A percentile compares a stretch with the other conserved stretches of the same genome.
Conservation (phyloP, 306 rosid genomes). For the Oemleria cerasiformis region DNA sequence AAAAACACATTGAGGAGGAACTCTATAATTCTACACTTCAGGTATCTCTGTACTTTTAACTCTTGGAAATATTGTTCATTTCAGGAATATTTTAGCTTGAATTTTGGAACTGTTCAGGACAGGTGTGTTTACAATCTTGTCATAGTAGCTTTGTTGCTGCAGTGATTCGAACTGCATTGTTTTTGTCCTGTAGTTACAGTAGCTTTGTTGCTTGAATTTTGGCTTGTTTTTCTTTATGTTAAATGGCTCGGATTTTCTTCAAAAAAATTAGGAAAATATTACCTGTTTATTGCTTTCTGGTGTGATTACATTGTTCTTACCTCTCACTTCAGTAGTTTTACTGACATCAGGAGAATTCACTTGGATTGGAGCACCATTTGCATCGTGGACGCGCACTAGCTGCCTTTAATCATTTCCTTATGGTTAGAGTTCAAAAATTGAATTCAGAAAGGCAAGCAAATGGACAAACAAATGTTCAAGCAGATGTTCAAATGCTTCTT, state of each 20-base stretch:
- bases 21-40: slow-evolving; percentile 67
- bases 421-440: slow-evolving; percentile 64
- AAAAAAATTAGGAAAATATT: neutral
- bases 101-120: neutral
- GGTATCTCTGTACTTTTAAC: slow-evolving; percentile 35
- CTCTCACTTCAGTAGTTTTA: slow-evolving; percentile 21
- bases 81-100: neutral
- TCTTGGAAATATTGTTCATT: neutral
- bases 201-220: neutral
- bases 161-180: neutral
- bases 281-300: slow-evolving; percentile 6
- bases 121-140: neutral
- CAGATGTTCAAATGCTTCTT: slow-evolving; percentile 81
- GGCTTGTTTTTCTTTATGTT: too few species aligned
- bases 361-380: slow-evolving; percentile 89
- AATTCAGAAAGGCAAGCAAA: slow-evolving; percentile 53
- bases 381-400: slow-evolving; percentile 91
- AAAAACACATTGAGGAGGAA: slow-evolving; percentile 90
- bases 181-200: neutral
- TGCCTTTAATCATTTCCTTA: slow-evolving; percentile 79
- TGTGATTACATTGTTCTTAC: slow-evolving; percentile 12
- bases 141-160: neutral
- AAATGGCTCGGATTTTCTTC: too few species aligned
- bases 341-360: slow-evolving; percentile 68
- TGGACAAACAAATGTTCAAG: slow-evolving; percentile 70